A percentile compares a stretch with the other conserved stretches of the same genome.
Conservation (phyloP, 345 rosid genomes). For the Eucalyptus brandiana region DNA sequence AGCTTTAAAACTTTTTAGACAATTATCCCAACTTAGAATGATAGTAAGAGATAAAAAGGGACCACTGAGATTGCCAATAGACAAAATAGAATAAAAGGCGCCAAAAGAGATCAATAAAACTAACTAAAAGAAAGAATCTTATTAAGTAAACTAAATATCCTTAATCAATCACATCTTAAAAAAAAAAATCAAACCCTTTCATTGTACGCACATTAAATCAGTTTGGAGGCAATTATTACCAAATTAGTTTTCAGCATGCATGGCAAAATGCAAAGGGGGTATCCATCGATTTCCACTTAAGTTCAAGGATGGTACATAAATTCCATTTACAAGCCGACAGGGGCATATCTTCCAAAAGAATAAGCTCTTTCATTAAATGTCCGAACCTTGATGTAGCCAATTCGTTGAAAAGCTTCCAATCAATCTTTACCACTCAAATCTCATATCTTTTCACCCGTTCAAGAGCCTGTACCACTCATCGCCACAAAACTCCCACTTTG, state of each 20-base stretch:
- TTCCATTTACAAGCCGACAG: too few relatives aligned
- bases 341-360: neutral
- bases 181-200: neutral
- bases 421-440: neutral
- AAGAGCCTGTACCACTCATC: neutral
- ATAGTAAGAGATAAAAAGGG: neutral
- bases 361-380: neutral
- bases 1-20: too few relatives aligned
- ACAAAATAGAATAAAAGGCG: neutral
- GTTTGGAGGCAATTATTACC: neutral
- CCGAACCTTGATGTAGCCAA: neutral
- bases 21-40: neutral
- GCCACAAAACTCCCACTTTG: neutral
- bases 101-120: neutral
- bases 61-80: neutral
- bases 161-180: neutral
- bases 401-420: neutral
- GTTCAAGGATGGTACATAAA: neutral
- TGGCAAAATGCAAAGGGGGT: neutral
- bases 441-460: neutral
- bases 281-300: neutral
- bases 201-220: neutral
- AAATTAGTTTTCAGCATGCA: neutral
- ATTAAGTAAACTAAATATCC: neutral
- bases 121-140: neutral